phyloP scores from a whole-genome alignment of 208 protist species.

The Borovskyia barvae region DNA sequence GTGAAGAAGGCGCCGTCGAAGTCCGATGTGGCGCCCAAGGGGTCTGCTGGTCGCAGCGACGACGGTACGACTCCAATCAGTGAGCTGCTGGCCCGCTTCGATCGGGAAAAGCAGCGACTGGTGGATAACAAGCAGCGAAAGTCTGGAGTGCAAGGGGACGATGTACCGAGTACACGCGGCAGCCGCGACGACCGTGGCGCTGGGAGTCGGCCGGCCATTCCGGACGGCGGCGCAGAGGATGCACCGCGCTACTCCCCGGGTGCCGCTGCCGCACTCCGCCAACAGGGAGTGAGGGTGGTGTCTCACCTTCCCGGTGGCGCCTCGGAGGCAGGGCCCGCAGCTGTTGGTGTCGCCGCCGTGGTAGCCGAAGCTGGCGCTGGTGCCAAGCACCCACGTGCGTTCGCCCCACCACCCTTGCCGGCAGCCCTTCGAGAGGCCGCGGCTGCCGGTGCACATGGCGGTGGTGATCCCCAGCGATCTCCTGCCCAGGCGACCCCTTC shows the following conservation, averaged over 20 bases:
- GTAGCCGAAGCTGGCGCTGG: neutral
- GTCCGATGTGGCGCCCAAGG: too few relatives aligned
- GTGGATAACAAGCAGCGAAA: slow-evolving; percentile 10
- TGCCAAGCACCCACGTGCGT: neutral
- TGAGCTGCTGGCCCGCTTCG: slow-evolving; percentile 46
- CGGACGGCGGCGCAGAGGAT: neutral
- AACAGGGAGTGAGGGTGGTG: slow-evolving; percentile 5
- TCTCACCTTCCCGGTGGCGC: too few relatives aligned
- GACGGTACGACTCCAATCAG: slow-evolving; percentile 24
- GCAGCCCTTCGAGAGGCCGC: slow-evolving; percentile 6
- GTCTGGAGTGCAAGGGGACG: neutral
- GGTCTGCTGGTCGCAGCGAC: too few relatives aligned
- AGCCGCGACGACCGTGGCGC: neutral
- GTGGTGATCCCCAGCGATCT: neutral
- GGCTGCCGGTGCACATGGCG: neutral
- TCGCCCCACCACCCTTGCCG: slow-evolving; percentile 18
- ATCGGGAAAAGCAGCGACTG: slow-evolving; percentile 44
- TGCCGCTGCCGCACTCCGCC: slow-evolving; percentile 18
- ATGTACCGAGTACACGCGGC: neutral
- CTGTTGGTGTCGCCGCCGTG: neutral
- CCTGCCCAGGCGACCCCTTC: neutral
- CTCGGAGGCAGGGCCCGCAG: too few relatives aligned
- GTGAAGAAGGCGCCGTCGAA: too few relatives aligned
- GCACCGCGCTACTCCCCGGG: slow-evolving; percentile 11
- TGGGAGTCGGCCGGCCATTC: too few relatives aligned